Percentiles rank a stretch among this genome's conserved stretches.
These are phyloP conservation scores for Pythium plurisporium DNA, from an alignment of 352 stramenopile genomes.

Conservation along the genomic window DNA sequence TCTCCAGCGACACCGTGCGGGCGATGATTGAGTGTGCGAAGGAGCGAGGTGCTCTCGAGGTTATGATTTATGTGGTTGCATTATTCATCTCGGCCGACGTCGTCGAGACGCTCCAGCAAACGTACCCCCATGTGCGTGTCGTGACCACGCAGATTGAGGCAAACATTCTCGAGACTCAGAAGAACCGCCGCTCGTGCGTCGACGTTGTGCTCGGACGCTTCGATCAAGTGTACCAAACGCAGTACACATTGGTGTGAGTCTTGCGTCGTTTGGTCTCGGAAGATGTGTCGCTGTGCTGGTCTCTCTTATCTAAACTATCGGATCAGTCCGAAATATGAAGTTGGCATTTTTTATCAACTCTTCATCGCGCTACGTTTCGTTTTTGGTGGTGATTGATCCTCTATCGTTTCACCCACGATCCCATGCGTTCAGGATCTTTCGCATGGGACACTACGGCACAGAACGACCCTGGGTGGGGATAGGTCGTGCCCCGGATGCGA, in stretches of 20 bases:
- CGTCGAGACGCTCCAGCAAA: conserved; percentile 28
- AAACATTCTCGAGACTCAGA: conserved; percentile 9
- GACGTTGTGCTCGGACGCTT: conserved; percentile 22
- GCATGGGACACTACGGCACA: neutral
- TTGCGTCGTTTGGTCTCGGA: too few relatives aligned
- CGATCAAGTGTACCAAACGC: conserved; percentile 23
- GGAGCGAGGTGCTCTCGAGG: conserved; percentile 38
- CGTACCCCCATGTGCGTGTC: conserved; percentile 30
- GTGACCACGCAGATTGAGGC: conserved; percentile 27
- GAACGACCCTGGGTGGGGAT: neutral
- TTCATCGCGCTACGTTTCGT: too few relatives aligned
- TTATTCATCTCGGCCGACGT: conserved; percentile 35
- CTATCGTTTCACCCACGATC: neutral
- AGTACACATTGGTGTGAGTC: conserved; percentile 15
- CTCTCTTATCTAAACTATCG: too few relatives aligned
- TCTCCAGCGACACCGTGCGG: conserved; percentile 26
- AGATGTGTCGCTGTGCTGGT: too few relatives aligned
- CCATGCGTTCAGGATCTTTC: neutral
- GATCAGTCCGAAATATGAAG: neutral
- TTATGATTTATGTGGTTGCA: conserved; percentile 45
- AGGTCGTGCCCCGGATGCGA: too few relatives aligned
- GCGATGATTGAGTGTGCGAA: conserved; percentile 34
- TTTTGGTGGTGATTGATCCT: neutral
- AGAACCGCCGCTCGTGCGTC: conserved; percentile 18
- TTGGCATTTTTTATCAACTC: too few relatives aligned